phyloP scores from a whole-genome alignment of 257 asterid species.

The Solanum corneliomulleri region DNA sequence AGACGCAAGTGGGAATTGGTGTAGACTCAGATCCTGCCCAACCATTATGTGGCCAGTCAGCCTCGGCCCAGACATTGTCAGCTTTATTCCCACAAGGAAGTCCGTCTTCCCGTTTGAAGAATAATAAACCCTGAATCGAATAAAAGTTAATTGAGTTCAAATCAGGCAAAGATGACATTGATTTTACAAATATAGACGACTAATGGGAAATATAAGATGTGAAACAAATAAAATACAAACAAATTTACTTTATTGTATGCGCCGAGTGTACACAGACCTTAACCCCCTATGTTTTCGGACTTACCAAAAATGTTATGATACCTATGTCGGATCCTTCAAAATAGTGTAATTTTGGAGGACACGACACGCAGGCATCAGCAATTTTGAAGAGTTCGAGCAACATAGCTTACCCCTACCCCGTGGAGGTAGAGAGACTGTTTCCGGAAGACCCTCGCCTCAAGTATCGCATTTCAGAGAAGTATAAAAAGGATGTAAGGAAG shows the following conservation, averaged over 20 bases:
- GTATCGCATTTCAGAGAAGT: not conserved
- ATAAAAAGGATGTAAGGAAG: not conserved
- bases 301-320: not conserved
- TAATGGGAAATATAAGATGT: not conserved
- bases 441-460: not conserved
- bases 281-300: not conserved
- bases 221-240: not conserved
- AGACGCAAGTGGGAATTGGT: slow-evolving; percentile 61
- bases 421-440: not conserved
- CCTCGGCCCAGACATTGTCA: slow-evolving; percentile 79
- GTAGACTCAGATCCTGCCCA: slow-evolving; percentile 76
- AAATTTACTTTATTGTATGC: not conserved
- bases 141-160: not conserved
- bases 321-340: not conserved
- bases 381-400: not conserved
- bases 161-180: not conserved
- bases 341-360: not conserved
- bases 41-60: slow-evolving; percentile 92
- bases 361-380: not conserved
- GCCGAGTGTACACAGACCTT: not conserved
- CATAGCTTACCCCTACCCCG: not conserved
- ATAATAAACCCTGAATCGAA: slow-evolving; percentile 67
- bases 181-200: not conserved
- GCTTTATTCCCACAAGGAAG: slow-evolving; percentile 32
- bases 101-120: slow-evolving; percentile 82